phyloP scores from a whole-genome alignment of 1,139 yeast species.

The Debaryomycetaceae sp. region DNA sequence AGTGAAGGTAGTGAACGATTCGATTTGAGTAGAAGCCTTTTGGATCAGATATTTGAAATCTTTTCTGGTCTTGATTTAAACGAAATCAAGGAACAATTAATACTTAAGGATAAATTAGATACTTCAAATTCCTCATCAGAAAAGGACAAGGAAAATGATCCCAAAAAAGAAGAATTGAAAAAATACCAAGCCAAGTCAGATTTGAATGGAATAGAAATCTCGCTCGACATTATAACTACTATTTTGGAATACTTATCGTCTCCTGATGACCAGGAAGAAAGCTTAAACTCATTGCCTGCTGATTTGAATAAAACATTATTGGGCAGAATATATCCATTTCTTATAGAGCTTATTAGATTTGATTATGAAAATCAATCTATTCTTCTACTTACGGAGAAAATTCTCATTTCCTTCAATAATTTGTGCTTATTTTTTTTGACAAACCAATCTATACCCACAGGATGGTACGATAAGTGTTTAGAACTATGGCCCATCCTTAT shows the following conservation, averaged over 20 bases:
- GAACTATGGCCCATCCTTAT: slow-evolving; percentile 38
- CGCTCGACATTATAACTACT: slow-evolving; percentile 73
- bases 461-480: slow-evolving; percentile 30
- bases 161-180: slow-evolving; percentile 26
- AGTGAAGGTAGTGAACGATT: slow-evolving; percentile 17
- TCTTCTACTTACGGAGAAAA: slow-evolving; percentile 46
- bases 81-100: slow-evolving; percentile 30
- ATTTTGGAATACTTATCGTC: slow-evolving; percentile 57
- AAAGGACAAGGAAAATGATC: slow-evolving; percentile 26
- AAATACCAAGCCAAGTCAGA: slow-evolving; percentile 46
- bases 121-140: slow-evolving; percentile 22
- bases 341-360: slow-evolving; percentile 37
- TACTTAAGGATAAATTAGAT: slow-evolving; percentile 8
- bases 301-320: slow-evolving; percentile 23
- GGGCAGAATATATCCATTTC: slow-evolving; percentile 34
- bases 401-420: slow-evolving; percentile 69
- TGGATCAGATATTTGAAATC: slow-evolving; percentile 23
- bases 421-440: slow-evolving; percentile 52
- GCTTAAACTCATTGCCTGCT: slow-evolving; percentile 12
- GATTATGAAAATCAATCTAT: slow-evolving; percentile 20
- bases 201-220: slow-evolving; percentile 62
- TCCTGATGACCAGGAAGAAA: slow-evolving; percentile 20
- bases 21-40: slow-evolving; percentile 19
- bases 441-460: slow-evolving; percentile 29
- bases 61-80: slow-evolving; percentile 43